A percentile compares a stretch with the other conserved stretches of the same genome.
phyloP scores from a whole-genome alignment of 2,329 filamentous ascomycete genomes.

The Neurospora sp. region DNA sequence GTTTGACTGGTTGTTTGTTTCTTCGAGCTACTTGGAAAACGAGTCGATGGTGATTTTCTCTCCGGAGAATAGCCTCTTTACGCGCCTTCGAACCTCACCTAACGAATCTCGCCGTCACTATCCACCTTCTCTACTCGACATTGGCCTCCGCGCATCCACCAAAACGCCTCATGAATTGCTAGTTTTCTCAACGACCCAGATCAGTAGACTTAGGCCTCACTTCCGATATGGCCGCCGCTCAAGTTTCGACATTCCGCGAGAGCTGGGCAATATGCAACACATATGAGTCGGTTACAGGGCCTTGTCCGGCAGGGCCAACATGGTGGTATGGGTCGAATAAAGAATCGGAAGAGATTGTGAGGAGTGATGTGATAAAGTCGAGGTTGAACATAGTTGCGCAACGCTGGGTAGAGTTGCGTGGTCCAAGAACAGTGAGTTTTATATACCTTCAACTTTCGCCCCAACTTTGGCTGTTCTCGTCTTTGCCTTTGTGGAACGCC shows the following conservation, averaged over 20 bases:
- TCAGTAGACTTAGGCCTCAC: background rate
- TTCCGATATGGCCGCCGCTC: constrained; percentile 44
- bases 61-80: background rate
- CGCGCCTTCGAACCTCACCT: background rate
- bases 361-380: constrained; percentile 19
- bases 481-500: background rate
- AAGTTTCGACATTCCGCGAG: constrained; percentile 34
- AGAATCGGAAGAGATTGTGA: constrained; percentile 17
- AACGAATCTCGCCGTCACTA: background rate
- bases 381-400: constrained; percentile 30
- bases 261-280: constrained; percentile 30
- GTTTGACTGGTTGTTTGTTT: background rate
- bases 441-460: background rate
- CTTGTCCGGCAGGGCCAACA: background rate
- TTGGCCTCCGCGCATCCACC: background rate
- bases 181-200: background rate
- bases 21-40: background rate
- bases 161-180: background rate
- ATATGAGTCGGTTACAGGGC: constrained; percentile 25
- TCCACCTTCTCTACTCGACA: background rate
- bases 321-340: constrained; percentile 25
- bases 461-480: background rate
- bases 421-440: background rate
- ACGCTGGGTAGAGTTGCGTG: constrained; percentile 27
- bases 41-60: background rate